Percentiles rank a stretch among this genome's conserved stretches.
These are phyloP conservation scores for Tillandsia fasciculata DNA, from an alignment of 176 grass and related monocot genomes.

Conservation along the genomic window DNA sequence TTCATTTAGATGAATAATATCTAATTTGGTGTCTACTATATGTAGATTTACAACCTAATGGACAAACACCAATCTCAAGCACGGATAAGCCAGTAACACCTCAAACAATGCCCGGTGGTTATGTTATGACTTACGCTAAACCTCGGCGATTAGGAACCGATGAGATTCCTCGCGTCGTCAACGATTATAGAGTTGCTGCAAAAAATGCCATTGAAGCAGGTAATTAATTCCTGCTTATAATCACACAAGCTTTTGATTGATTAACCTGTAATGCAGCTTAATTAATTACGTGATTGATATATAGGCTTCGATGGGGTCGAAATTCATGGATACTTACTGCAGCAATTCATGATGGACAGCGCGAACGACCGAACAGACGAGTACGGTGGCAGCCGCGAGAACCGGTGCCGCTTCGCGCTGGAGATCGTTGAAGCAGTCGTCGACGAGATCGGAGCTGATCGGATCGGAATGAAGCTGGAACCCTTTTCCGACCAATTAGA, in stretches of 20 bases:
- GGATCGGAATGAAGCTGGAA: constrained; percentile 42
- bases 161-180: constrained; percentile 20
- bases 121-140: background rate
- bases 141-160: constrained; percentile 20
- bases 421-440: constrained; percentile 31
- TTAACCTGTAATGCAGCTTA: background rate
- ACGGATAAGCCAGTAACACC: constrained; percentile 18
- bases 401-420: constrained; percentile 37
- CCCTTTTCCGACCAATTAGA: constrained; percentile 27
- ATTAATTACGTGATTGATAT: background rate
- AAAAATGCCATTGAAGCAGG: constrained; percentile 30
- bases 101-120: background rate
- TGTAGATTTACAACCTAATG: constrained; percentile 17
- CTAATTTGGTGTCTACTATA: background rate
- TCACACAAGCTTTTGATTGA: background rate
- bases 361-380: constrained; percentile 33
- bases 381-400: constrained; percentile 38
- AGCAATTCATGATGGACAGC: constrained; percentile 51
- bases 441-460: constrained; percentile 21
- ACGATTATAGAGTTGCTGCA: constrained; percentile 28
- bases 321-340: constrained; percentile 40
- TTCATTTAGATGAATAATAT: background rate
- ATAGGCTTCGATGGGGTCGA: constrained; percentile 28
- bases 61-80: constrained; percentile 18
- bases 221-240: background rate